Base-by-base conservation (phyloP, 2,329 filamentous ascomycete genomes). In the Aspergillus udagawae region DNA sequence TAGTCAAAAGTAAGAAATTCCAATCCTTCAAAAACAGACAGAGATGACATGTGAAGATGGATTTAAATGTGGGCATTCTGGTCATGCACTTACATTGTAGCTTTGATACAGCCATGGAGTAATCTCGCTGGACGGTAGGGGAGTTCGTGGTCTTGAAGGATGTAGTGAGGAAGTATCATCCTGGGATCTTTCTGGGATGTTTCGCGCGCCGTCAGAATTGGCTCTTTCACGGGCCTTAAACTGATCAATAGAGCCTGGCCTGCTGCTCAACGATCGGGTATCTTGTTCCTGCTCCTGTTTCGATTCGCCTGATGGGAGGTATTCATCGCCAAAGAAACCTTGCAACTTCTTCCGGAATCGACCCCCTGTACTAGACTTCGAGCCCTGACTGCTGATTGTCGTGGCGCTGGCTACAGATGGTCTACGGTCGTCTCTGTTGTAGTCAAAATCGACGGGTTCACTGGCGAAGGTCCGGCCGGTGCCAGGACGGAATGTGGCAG, bases 81-180 rank as follows among this genome's bases (percentile, higher is more conserved):
- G 28, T 10, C 47, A 35, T 44, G n/a, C 35, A 60, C 86, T 79
- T 74, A 90, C 88, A 78, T 90, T 85, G 63, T 83, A 83, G 71
- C 94, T 91, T 75, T 97, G 94, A 71, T 94, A 97, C 60, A 96
- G 83, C 82, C 96, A 99, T n/a, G 94, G 94, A 42, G 96, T 94
- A 57, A 99, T 92, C 75, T 97, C 93, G 68, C 91, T 94, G 12
- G 90, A 91, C 45, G 90, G 90, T 52, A 92, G 82, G 12, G 92
- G 92, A n/a, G 91, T 96, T 65, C 89, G 84, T 50, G 92, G 91
- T 64, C 91, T 83, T 28, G 89, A 92, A 32, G 85, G 86, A 53
- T 84, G 83, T 44, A 91, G 91, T 53, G 92, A 95, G 49, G 82
- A 82, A 61, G 92, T 75, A 54, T 77, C 72, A 55, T 80, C 79